These are phyloP conservation scores for Testicularia cyperi DNA, from an alignment of 1,284 basidiomycete species.

Conservation along the genomic window DNA sequence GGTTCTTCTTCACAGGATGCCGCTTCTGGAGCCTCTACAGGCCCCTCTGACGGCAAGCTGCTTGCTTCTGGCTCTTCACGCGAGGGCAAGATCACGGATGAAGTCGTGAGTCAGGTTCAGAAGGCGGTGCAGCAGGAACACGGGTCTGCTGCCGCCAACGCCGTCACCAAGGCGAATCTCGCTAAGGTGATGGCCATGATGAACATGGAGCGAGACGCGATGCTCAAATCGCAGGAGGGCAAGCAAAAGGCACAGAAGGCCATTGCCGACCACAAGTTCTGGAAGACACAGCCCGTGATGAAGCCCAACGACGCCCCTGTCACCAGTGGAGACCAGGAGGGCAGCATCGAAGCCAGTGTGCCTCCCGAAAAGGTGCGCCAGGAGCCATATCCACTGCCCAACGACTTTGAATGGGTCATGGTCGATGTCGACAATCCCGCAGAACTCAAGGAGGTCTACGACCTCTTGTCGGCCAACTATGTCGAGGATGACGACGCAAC, in stretches of 20 bases:
- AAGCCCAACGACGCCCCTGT: conserved; percentile 66
- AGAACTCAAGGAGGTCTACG: conserved; percentile 87
- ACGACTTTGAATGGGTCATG: conserved; percentile 88
- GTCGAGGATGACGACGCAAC: conserved; percentile 95
- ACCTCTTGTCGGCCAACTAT: conserved; percentile 87
- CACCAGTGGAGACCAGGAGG: conserved; percentile 65
- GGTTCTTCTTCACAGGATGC: background rate
- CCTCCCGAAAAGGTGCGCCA: conserved; percentile 77
- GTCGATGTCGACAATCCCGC: conserved; percentile 75
- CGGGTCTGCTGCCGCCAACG: conserved; percentile 35
- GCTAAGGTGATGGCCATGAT: conserved; percentile 48
- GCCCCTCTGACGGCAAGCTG: conserved; percentile 13
- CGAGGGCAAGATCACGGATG: conserved; percentile 35
- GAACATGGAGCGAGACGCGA: conserved; percentile 45
- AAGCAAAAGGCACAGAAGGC: conserved; percentile 41
- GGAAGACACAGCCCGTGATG: conserved; percentile 72
- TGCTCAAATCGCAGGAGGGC: conserved; percentile 44
- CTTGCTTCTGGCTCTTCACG: conserved; percentile 14
- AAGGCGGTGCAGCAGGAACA: conserved; percentile 34
- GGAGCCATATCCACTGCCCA: conserved; percentile 82
- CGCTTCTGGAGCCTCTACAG: too few species aligned
- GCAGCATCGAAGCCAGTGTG: conserved; percentile 82
- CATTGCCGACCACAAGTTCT: conserved; percentile 58
- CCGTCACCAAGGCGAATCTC: conserved; percentile 41
- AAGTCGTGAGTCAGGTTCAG: conserved; percentile 41